Conservation (phyloP, 805 yeast genomes). For the Candida ponderosae region DNA sequence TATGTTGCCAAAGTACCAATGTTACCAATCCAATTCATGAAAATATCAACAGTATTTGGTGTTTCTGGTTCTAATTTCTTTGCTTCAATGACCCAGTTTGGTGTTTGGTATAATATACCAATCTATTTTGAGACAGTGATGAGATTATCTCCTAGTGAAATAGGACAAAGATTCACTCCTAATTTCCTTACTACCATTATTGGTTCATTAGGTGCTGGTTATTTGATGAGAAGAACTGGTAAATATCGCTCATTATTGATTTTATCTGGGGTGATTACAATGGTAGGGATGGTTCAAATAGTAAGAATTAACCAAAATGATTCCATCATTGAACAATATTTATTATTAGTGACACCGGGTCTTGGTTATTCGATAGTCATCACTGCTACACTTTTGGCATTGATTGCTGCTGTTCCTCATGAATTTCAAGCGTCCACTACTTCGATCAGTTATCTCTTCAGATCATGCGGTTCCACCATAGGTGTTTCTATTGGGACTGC, state of each 20-base stretch:
- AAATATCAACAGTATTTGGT: conserved; percentile 51
- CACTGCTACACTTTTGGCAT: conserved; percentile 57
- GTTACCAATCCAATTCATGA: conserved; percentile 49
- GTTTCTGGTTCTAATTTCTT: conserved; percentile 61
- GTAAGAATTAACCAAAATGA: conserved; percentile 24
- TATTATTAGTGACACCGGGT: conserved; percentile 41
- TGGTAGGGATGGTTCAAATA: conserved; percentile 36
- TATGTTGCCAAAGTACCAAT: conserved; percentile 47
- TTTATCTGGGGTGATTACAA: conserved; percentile 31
- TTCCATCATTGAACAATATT: conserved; percentile 32
- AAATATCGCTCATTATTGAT: conserved; percentile 43
- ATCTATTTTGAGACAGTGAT: conserved; percentile 51
- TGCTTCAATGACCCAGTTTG: conserved; percentile 29
- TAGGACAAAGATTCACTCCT: conserved; percentile 54
- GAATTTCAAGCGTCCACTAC: conserved; percentile 63
- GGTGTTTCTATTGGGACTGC: conserved; percentile 62
- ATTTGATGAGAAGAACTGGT: conserved; percentile 58
- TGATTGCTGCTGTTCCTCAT: conserved; percentile 65
- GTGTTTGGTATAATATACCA: conserved; percentile 50
- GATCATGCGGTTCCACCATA: conserved; percentile 59
- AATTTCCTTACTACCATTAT: conserved; percentile 50
- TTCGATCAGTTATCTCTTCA: conserved; percentile 56
- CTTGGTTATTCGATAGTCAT: conserved; percentile 50
- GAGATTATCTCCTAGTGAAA: conserved; percentile 42
- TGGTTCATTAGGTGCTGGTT: conserved; percentile 58